A percentile compares a stretch with the other conserved stretches of the same genome.
Conservation (phyloP, 2,329 filamentous ascomycete genomes). For the Pseudomassariella vexata region DNA sequence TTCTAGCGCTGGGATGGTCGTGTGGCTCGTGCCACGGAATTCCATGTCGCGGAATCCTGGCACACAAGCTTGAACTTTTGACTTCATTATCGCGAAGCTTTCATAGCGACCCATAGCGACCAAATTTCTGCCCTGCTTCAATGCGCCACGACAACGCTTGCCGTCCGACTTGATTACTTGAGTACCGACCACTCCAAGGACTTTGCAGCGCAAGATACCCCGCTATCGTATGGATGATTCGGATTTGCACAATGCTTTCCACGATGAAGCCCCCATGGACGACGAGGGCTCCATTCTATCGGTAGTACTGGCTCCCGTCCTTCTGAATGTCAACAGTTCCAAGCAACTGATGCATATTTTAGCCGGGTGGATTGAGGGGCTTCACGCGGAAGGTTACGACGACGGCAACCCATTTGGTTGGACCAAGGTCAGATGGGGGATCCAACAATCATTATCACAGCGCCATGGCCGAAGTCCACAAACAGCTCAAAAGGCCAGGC, state of each 20-base stretch:
- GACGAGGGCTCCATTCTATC: slow-evolving; percentile 26
- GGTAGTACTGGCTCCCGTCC: slow-evolving; percentile 14
- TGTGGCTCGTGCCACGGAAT: not conserved
- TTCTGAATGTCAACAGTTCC: slow-evolving; percentile 1
- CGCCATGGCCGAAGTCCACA: slow-evolving; percentile 84
- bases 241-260: slow-evolving; percentile 24
- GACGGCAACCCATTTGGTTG: slow-evolving; percentile 86
- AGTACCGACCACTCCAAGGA: too few species aligned
- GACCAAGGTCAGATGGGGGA: slow-evolving; percentile 50
- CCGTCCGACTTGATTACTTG: too few species aligned
- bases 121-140: too few species aligned
- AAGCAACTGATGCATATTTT: slow-evolving; percentile 27
- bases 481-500: slow-evolving; percentile 76
- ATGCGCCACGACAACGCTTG: too few species aligned
- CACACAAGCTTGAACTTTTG: not conserved
- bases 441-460: slow-evolving; percentile 68
- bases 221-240: slow-evolving; percentile 27
- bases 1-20: too few species aligned
- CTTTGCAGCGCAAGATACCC: too few species aligned
- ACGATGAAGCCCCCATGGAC: slow-evolving; percentile 26
- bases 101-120: too few species aligned
- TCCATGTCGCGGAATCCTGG: too few species aligned
- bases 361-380: slow-evolving; percentile 83
- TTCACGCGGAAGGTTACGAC: slow-evolving; percentile 93
- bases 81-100: too few species aligned